Evolutionary conservation across 1,284 basidiomycete species (phyloP).

Genomic region (Puccinia hordei): DNA sequence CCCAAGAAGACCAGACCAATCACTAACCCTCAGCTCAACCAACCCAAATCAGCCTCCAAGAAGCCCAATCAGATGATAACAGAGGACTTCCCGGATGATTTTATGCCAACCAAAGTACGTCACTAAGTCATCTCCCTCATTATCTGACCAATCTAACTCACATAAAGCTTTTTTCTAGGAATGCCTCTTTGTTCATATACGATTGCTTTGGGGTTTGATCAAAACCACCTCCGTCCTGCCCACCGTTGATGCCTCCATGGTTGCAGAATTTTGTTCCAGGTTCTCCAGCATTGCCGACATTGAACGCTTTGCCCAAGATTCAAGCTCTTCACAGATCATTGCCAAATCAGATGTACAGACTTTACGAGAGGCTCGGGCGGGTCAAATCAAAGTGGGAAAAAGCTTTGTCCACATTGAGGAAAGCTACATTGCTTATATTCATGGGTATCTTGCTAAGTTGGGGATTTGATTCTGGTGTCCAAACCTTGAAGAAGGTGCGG

Average conservation of each 20-base stretch:
- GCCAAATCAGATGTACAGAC: not conserved
- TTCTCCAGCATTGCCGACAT: constrained; percentile 1
- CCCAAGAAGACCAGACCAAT: not conserved
- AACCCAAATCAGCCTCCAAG: not conserved
- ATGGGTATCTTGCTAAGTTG: constrained; percentile 7
- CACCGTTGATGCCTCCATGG: not conserved
- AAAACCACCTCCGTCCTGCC: not conserved
- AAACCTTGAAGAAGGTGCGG: constrained; percentile 15
- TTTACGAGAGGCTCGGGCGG: not conserved
- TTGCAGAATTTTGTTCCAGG: not conserved
- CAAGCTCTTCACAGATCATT: not conserved
- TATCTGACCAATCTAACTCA: not conserved
- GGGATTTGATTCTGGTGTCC: constrained; percentile 39
- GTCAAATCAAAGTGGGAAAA: not conserved
- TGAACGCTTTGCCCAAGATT: not conserved
- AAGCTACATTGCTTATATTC: not conserved
- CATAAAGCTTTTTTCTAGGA: not conserved
- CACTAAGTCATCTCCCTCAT: not conserved
- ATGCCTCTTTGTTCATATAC: not conserved
- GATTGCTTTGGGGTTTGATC: not conserved
- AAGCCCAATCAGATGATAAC: not conserved
- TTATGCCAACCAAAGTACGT: not conserved
- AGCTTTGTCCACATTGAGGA: constrained; percentile 17
- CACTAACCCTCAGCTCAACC: not conserved
- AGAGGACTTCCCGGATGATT: not conserved